These are phyloP conservation scores for Solanum bulbocastanum DNA, from an alignment of 257 asterid genomes.

Conservation along the genomic window DNA sequence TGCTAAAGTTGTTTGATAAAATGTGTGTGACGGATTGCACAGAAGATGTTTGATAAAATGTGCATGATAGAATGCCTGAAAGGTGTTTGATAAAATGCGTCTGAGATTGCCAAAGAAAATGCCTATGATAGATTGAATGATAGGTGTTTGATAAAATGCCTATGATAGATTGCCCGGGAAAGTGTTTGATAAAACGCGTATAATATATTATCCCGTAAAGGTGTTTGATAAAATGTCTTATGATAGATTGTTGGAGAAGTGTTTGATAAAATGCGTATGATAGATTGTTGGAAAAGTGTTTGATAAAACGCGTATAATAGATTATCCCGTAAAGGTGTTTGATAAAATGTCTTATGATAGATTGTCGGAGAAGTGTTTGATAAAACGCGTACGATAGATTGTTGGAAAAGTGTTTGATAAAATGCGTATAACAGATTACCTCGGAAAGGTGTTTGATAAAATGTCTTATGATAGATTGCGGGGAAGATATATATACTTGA, in stretches of 20 bases:
- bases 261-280: background rate
- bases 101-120: no score
- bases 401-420: no score
- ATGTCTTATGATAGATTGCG: no score
- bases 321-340: no score
- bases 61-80: background rate
- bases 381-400: no score
- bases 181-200: background rate
- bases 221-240: background rate
- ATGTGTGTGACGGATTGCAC: background rate
- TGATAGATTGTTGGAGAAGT: background rate
- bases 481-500: no score
- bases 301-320: no score
- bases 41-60: background rate
- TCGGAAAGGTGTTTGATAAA: no score
- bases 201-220: background rate
- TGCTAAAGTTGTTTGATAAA: background rate
- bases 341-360: no score
- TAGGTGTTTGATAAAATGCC: background rate
- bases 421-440: no score
- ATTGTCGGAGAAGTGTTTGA: no score
- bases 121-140: background rate
- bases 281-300: no score
- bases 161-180: background rate
- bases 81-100: background rate